Conservation (phyloP, 225 moss, liverwort and hornwort genomes). For the Antitrichia curtipendula region DNA sequence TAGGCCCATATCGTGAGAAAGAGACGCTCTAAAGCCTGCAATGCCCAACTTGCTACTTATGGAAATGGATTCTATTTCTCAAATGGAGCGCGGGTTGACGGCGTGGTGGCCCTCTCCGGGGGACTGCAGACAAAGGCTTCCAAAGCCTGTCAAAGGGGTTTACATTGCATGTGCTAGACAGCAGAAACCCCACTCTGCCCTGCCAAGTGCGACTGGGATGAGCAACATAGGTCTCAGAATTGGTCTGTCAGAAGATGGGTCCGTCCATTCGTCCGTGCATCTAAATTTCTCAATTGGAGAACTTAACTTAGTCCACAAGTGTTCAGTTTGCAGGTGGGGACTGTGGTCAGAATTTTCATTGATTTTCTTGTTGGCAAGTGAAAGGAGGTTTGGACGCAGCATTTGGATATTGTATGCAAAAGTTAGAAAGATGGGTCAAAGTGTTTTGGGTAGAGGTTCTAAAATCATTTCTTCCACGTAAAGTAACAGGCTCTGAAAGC, state of each 20-base stretch:
- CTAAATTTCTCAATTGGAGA: too few relatives aligned
- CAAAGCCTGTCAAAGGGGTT: not conserved
- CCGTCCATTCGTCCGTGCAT: not conserved
- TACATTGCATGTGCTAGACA: not conserved
- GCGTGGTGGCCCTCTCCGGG: not conserved
- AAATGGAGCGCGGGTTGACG: not conserved
- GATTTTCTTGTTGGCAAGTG: not conserved
- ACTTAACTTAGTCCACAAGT: not conserved
- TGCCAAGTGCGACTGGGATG: not conserved
- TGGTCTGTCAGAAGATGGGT: not conserved
- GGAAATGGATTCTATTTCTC: not conserved
- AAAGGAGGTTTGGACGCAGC: accelerated
- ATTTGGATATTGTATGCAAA: not conserved
- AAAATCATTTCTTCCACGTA: not conserved
- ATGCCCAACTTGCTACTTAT: not conserved
- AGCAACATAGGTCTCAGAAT: not conserved
- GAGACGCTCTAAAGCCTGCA: not conserved
- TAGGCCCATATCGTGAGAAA: too few relatives aligned
- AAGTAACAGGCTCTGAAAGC: too few relatives aligned
- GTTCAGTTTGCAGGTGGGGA: too few relatives aligned
- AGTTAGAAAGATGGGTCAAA: not conserved
- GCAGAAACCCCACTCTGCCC: not conserved
- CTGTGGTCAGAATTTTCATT: not conserved
- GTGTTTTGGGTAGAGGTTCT: too few relatives aligned
- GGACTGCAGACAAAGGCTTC: not conserved